These are phyloP conservation scores for Stenocarpella maydis DNA, from an alignment of 2,329 filamentous ascomycete genomes.

Conservation along the genomic window DNA sequence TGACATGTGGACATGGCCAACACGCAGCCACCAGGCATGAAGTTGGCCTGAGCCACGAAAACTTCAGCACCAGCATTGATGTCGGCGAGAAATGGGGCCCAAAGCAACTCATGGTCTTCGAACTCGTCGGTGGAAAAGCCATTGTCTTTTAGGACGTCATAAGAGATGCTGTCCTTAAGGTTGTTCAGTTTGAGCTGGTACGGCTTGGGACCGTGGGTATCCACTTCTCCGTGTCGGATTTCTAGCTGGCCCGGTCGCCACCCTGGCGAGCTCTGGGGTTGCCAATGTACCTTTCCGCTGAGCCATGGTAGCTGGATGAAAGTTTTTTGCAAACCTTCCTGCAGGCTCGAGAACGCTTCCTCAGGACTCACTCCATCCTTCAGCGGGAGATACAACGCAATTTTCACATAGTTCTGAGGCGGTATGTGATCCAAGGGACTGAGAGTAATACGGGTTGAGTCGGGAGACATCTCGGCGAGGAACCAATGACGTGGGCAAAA, in stretches of 20 bases:
- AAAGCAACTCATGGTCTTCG: conserved; percentile 32
- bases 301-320: conserved; percentile 37
- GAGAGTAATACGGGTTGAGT: background rate
- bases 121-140: conserved; percentile 37
- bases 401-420: conserved; percentile 1
- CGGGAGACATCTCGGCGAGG: background rate
- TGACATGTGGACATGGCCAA: conserved; percentile 25
- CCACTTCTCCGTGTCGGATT: conserved; percentile 33
- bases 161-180: conserved; percentile 25
- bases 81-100: conserved; percentile 1
- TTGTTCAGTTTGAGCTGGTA: conserved; percentile 48
- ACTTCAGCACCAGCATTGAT: conserved; percentile 33
- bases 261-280: conserved; percentile 18
- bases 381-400: conserved; percentile 19
- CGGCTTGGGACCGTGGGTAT: conserved; percentile 27
- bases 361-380: conserved; percentile 1
- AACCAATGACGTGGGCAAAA: background rate
- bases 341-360: conserved; percentile 29
- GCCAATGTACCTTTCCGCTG: conserved; percentile 33
- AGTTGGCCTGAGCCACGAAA: conserved; percentile 38
- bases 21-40: conserved; percentile 35
- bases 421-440: conserved; percentile 26
- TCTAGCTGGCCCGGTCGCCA: conserved; percentile 38
- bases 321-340: conserved; percentile 27
- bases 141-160: conserved; percentile 34